A percentile compares a stretch with the other conserved stretches of the same genome.
These are phyloP conservation scores for Capsella rubella DNA, from an alignment of 441 rosid species.

Conservation along the genomic window DNA sequence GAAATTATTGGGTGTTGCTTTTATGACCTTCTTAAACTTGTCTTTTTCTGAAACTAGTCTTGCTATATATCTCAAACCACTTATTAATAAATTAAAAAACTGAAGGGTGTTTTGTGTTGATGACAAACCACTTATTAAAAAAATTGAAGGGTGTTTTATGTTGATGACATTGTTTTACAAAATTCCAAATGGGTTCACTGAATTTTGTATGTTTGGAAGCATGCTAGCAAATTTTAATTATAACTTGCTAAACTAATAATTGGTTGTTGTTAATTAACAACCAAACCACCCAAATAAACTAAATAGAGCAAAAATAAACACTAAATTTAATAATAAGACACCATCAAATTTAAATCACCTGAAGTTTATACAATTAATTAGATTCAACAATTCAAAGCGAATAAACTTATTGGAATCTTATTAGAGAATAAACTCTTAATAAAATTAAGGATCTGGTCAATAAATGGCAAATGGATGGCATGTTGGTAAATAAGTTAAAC, in stretches of 20 bases:
- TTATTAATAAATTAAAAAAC: background rate
- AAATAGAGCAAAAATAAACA: background rate
- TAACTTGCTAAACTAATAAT: background rate
- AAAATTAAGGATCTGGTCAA: constrained; percentile 5
- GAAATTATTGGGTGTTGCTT: background rate
- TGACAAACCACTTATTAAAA: background rate
- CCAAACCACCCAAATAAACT: constrained; percentile 10
- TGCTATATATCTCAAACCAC: background rate
- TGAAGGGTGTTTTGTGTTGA: background rate
- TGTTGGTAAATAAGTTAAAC: constrained; percentile 20
- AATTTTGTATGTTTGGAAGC: background rate
- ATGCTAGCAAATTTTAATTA: background rate
- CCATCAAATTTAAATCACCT: background rate
- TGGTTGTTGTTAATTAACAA: constrained; percentile 11
- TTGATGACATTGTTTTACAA: constrained; percentile 8
- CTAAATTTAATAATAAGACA: background rate
- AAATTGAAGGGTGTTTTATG: background rate
- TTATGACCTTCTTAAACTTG: background rate
- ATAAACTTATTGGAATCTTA: background rate
- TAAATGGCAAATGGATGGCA: constrained; percentile 13
- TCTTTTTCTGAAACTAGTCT: background rate
- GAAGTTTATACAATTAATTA: background rate
- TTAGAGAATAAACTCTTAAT: background rate
- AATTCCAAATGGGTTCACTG: constrained; percentile 3
- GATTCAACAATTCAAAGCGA: background rate